A percentile compares a stretch with the other conserved stretches of the same genome.
These are phyloP conservation scores for Lactarius sp. DNA, from an alignment of 768 basidiomycete species.

Conservation along the genomic window DNA sequence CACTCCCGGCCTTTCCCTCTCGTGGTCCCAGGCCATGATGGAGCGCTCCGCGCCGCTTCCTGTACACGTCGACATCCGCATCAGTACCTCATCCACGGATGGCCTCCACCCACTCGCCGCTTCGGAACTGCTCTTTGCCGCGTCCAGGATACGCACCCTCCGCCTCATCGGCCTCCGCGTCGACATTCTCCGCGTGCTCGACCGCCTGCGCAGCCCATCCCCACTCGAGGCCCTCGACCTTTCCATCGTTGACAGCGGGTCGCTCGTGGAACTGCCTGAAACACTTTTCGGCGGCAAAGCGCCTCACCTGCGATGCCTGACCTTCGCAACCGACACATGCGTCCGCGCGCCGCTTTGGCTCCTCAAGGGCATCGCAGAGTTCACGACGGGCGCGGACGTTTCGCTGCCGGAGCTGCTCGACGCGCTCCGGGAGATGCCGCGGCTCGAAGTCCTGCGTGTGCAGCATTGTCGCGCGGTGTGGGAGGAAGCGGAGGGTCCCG, in stretches of 20 bases:
- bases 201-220: slow-evolving; percentile 16
- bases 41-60: slow-evolving; percentile 18
- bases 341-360: slow-evolving; percentile 18
- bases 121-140: slow-evolving; percentile 16
- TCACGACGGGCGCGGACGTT: slow-evolving; percentile 15
- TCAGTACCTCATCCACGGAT: slow-evolving; percentile 2
- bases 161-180: slow-evolving; percentile 17
- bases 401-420: slow-evolving; percentile 3
- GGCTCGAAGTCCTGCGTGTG: slow-evolving; percentile 9
- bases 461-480: slow-evolving; percentile 20
- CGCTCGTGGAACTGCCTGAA: slow-evolving; percentile 5
- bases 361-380: slow-evolving; percentile 4
- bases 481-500: slow-evolving; percentile 1
- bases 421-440: slow-evolving; percentile 11
- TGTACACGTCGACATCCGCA: slow-evolving; percentile 11
- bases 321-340: slow-evolving; percentile 9
- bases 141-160: slow-evolving; percentile 16
- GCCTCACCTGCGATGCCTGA: slow-evolving; percentile 10
- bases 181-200: slow-evolving; percentile 13
- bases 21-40: slow-evolving; percentile 21
- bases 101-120: slow-evolving; percentile 21
- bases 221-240: slow-evolving; percentile 5
- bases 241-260: slow-evolving; percentile 12
- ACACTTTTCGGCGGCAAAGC: slow-evolving; percentile 16
- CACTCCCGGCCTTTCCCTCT: slow-evolving; percentile 13